Evolutionary conservation across 148 eudicot genomes (phyloP), one percentile per base, ranked within the genome.

Genomic region (Spergularia bocconei): DNA sequence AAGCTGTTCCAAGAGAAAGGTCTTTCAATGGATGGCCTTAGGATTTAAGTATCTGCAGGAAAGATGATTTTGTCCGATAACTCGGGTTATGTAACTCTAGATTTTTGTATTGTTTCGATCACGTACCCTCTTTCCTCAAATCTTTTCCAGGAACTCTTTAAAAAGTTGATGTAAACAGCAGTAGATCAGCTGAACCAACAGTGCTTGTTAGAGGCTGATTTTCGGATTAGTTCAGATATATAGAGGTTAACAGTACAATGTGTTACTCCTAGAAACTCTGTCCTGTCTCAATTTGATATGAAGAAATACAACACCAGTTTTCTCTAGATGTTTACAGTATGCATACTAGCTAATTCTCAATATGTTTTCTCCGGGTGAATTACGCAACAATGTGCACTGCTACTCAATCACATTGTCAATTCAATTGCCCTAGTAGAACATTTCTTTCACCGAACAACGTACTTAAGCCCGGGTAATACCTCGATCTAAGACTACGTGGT

Each of bases 1-100:
- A 90, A 90, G 84, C 56, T 82, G 82, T 81, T 90, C 15, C 81
- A 87, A 63, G 88, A 84, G 62, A 78, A 81, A 63, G 85, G 83
- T 39, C 79, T 83, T 21, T 81, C 82, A 50, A 36, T 87, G 29
- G 77, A 82, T 11, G 79, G 76, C 68, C 77, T 87, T 23, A 74
- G 70, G 69, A 82, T 87, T 55, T 85, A 72, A 81, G 70, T 59
- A 62, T 13, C 41, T 57, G 19, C 62, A 33, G 15, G 50, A 50
- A 36, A 73, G 17, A 70, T 74, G 29, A 14, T 4, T 38, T 13
- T 55, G 50, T 58, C 64, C 29, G 21, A 50, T 65, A 51, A 57
- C 16, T 56, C 51, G 50, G 38, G 55, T 58, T 16, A 23, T 71
- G 60, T 58, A 66, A 61, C 73, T 65, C 41, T 61, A 70, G 65